Evolutionary conservation across 169 alveolate species (phyloP).

Genomic region (Theileria orientalis): DNA sequence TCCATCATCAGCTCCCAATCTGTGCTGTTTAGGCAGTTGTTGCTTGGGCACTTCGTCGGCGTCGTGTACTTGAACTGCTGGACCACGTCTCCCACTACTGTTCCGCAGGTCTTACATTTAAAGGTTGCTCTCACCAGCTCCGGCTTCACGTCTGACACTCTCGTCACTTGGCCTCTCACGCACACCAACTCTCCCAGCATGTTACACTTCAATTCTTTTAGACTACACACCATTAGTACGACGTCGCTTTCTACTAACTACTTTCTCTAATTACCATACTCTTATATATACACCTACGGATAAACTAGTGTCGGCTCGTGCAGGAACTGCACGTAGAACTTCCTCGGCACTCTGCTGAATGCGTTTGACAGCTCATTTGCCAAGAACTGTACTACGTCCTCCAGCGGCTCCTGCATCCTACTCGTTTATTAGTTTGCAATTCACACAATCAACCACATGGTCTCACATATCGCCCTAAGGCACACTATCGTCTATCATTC

Average conservation of each 20-base stretch:
- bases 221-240: background rate
- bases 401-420: conserved; percentile 73
- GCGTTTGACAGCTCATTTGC: conserved; percentile 64
- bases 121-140: conserved; percentile 91
- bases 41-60: conserved; percentile 72
- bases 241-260: background rate
- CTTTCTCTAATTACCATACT: conserved; percentile 10
- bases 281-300: conserved; percentile 42
- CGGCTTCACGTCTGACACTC: conserved; percentile 96
- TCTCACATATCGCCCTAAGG: too few species aligned
- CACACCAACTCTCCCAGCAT: conserved; percentile 90
- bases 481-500: too few species aligned
- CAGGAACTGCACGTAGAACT: conserved; percentile 68
- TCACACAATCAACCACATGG: too few species aligned
- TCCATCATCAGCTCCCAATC: conserved; percentile 89
- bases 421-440: background rate
- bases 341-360: conserved; percentile 65
- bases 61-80: conserved; percentile 93
- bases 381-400: conserved; percentile 68
- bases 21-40: conserved; percentile 83
- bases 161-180: conserved; percentile 94
- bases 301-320: conserved; percentile 66
- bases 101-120: conserved; percentile 89
- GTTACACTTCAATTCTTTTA: conserved; percentile 76
- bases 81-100: conserved; percentile 83